Evolutionary conservation across 306 rosid species (phyloP).

Genomic region (Rosa persica): DNA sequence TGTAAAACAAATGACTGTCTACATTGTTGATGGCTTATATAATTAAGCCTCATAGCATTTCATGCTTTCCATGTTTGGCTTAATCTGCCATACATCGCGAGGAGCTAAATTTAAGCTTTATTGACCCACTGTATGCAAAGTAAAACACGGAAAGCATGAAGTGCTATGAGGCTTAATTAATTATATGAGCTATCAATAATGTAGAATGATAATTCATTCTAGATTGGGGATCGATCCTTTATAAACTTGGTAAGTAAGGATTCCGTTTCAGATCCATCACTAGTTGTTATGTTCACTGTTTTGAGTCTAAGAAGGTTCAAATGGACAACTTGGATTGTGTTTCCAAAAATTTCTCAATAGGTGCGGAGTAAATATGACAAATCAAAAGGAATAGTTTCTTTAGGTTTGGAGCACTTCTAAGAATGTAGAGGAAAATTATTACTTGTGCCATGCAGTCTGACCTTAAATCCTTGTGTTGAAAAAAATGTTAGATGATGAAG

Average conservation of each 20-base stretch:
- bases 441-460: conserved; percentile 1
- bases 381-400: conserved; percentile 26
- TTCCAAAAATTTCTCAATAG: background rate
- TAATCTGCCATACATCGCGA: too few species aligned
- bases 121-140: too few species aligned
- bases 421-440: conserved; percentile 4
- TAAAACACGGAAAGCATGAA: too few species aligned
- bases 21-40: too few species aligned
- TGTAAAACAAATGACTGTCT: conserved; percentile 15
- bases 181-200: too few species aligned
- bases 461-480: conserved; percentile 12
- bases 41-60: background rate
- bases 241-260: conserved; percentile 4
- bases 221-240: conserved; percentile 20
- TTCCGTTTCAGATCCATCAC: background rate
- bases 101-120: too few species aligned
- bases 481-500: conserved; percentile 15
- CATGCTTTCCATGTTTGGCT: too few species aligned
- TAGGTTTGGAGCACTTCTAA: conserved; percentile 28
- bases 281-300: conserved; percentile 18
- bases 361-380: background rate
- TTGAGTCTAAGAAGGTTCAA: conserved; percentile 15
- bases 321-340: background rate
- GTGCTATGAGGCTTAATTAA: background rate
- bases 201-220: background rate